phyloP scores from a whole-genome alignment of 2,329 filamentous ascomycete genomes.

The Fusarium sambucinum region DNA sequence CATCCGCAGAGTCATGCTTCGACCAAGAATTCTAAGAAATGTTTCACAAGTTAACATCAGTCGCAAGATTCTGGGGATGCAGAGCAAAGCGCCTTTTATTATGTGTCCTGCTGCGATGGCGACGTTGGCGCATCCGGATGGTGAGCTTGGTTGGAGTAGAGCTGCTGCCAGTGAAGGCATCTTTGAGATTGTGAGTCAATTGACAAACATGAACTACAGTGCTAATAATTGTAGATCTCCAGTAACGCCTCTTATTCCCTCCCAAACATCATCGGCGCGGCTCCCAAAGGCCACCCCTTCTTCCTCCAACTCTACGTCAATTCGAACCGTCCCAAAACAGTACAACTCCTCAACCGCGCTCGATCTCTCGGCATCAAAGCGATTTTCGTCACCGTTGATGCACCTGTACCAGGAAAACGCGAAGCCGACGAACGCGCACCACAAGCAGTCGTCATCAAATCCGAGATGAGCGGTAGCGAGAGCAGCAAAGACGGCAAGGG shows the following conservation, averaged over 20 bases:
- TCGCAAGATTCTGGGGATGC: conserved; percentile 65
- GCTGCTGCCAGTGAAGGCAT: conserved; percentile 46
- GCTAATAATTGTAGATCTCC: conserved; percentile 34
- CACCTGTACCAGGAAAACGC: conserved; percentile 67
- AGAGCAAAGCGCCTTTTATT: conserved; percentile 69
- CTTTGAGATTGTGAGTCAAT: conserved; percentile 43
- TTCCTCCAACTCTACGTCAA: conserved; percentile 66
- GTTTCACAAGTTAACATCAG: conserved; percentile 64
- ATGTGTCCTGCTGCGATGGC: conserved; percentile 74
- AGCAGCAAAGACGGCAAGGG: conserved; percentile 64
- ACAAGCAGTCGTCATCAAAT: conserved; percentile 57
- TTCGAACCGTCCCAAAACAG: conserved; percentile 61
- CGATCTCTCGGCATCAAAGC: conserved; percentile 62
- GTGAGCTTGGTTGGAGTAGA: conserved; percentile 61
- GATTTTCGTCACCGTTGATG: conserved; percentile 67
- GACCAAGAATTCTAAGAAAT: conserved; percentile 68
- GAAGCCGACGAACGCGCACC: conserved; percentile 67
- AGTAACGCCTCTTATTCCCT: conserved; percentile 48
- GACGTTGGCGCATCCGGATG: conserved; percentile 71
- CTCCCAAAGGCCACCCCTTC: conserved; percentile 41
- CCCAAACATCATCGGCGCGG: conserved; percentile 44
- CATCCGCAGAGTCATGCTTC: conserved; percentile 68
- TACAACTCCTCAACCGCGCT: conserved; percentile 57
- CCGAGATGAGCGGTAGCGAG: conserved; percentile 56
- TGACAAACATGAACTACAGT: fast-evolving